Base-by-base conservation (phyloP, 345 rosid species). In the Balakata baccata region DNA sequence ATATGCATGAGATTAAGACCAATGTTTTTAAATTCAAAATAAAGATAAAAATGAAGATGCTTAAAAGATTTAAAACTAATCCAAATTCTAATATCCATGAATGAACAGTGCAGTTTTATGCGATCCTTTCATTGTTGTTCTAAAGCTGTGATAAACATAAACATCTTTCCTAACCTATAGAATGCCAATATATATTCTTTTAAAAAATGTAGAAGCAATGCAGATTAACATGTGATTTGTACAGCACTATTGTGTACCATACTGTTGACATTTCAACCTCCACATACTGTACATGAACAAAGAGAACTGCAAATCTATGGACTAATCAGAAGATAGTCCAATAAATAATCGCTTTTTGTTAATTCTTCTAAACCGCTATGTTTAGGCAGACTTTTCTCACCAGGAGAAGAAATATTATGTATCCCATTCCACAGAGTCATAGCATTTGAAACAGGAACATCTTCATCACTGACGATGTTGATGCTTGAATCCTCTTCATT, bases 381-480 rank as follows among this genome's bases (percentile, higher is more conserved):
- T 71, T 86, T 82, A 58, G 58, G 71, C 70, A 73, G 77, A 77
- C 75, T 83, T 82, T 83, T 87, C 86, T 79, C 85, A 68, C 75
- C 64, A 5, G 47, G 73, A 69, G 81, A 85, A 81, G 81, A 77
- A 68, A 74, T 73, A 73, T 72, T 82, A 22, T 75, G 87, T 69
- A 73, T 47, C 73, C 80, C 87, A 73, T 77, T 85, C 54, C 60
- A 78, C 49, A 84, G 76, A 75, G 76, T 80, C 37, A 70, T 70
- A 46, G 70, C 69, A 81, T 66, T 80, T 49, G 78, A 69, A 81
- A 73, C 80, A 67, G 72, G 79, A 45, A 79, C 79, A 80, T 92
- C 98, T 70, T 81, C 89, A 75, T 88, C 90, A 81, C 92, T 92
- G 54, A 83, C 79, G 54, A 83, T 78, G 72, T 91, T 85, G 72